Evolutionary conservation across 23 red algal species (phyloP), one percentile per base, ranked within the genome.

Genomic region (Gracilariopsis chorda): DNA sequence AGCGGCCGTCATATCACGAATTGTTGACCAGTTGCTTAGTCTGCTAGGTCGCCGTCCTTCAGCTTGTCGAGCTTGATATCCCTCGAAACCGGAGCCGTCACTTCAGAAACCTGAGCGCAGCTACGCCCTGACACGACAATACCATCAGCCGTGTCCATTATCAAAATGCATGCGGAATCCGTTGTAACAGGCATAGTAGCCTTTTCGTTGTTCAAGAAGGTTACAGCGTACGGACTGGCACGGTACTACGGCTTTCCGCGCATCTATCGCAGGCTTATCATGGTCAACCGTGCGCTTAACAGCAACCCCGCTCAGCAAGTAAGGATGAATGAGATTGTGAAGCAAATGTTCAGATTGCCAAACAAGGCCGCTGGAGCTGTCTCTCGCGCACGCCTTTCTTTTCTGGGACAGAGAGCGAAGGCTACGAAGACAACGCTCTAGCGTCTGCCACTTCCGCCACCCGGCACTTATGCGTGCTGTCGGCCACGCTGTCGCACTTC

Each of bases 191-290:
- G 94, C 32, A 47, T 98, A 1, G 60, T 98, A 5, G 62, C 90
- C 2, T 82, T 98, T 32, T 98, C 95, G 24, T 46, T 98, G 48
- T 62, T 93, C 76, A 98, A 98, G 59, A 98, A 98, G 64, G 92
- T 79, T 30, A 79, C 95, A 59, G 82, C 90, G 1, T 95, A 94
- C 60, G 88, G 83, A 10, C 39, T 98, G 9, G 95, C 95, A 16
- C 72, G 88, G 55, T 92, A 90, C 37, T 98, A 98, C 53, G 95
- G 95, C 63, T 98, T 98, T 80, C 95, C 95, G 12, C 77, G 87
- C 35, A 58, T 98, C 35, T 98, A 98, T 74, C 95, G 95, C 28
- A 85, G 84, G 25, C 23, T 98, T 12, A 80, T 98, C 74, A 51
- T 82, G 8, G n/a, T 89, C 34, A 98, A 98, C 56, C 90, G 90